Evolutionary conservation across 2,329 filamentous ascomycete species (phyloP).

Genomic region (Pseudopithomyces chartarum): DNA sequence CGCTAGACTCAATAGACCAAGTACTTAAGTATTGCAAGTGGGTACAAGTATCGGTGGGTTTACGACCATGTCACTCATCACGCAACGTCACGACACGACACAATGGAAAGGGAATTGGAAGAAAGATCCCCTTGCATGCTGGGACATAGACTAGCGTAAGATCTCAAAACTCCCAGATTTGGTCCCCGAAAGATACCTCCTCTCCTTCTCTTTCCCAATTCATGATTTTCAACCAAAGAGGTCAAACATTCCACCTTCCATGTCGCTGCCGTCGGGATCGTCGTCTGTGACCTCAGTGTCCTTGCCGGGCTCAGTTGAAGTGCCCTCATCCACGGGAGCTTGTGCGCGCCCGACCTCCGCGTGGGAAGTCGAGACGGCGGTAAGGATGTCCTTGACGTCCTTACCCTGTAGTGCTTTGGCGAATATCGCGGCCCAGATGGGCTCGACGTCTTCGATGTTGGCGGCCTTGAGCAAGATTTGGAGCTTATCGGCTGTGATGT

Average conservation of each 20-base stretch:
- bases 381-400: constrained; percentile 83
- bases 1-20: too few relatives aligned
- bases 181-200: background rate
- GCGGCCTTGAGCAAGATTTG: constrained; percentile 89
- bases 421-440: constrained; percentile 96
- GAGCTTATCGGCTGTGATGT: constrained; percentile 97
- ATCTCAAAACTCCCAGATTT: constrained; percentile 21
- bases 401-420: constrained; percentile 95
- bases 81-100: background rate
- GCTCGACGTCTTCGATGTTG: constrained; percentile 84
- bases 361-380: constrained; percentile 68
- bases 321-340: background rate
- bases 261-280: constrained; percentile 11
- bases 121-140: constrained; percentile 16
- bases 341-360: constrained; percentile 12
- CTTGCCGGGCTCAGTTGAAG: constrained; percentile 5
- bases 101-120: constrained; percentile 4
- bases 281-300: constrained; percentile 6
- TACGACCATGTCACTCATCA: background rate
- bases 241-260: constrained; percentile 13
- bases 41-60: too few relatives aligned
- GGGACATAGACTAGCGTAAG: constrained; percentile 12
- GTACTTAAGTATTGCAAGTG: too few relatives aligned
- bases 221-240: constrained; percentile 6
- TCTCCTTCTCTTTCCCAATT: constrained; percentile 1